A percentile compares a stretch with the other conserved stretches of the same genome.
These are phyloP conservation scores for Hymenoscyphus repandus DNA, from an alignment of 2,329 filamentous ascomycete species.

Conservation along the genomic window DNA sequence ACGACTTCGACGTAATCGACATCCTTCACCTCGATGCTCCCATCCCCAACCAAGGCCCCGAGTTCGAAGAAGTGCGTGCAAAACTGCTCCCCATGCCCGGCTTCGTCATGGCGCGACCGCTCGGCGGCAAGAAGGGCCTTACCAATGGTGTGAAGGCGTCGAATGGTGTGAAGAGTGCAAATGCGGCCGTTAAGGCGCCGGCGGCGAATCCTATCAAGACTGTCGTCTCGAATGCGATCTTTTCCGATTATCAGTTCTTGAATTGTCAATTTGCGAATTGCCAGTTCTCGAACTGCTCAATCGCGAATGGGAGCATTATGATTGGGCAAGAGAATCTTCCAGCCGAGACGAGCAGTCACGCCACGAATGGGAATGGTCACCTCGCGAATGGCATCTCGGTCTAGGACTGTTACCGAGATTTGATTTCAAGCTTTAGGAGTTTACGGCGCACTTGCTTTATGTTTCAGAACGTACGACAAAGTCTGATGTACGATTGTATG, in stretches of 20 bases:
- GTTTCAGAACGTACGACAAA: not conserved
- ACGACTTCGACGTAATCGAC: conserved; percentile 16
- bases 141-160: not conserved
- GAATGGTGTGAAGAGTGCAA: not conserved
- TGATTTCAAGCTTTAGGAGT: not conserved
- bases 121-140: not conserved
- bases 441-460: too few relatives aligned
- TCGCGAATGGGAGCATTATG: not conserved
- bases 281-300: not conserved
- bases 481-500: not conserved
- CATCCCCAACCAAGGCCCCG: not conserved
- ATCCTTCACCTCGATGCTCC: not conserved
- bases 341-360: not conserved
- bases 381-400: not conserved
- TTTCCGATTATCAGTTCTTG: not conserved
- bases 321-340: not conserved
- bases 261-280: not conserved
- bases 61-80: not conserved
- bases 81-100: not conserved
- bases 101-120: not conserved
- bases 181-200: not conserved
- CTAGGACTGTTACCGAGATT: not conserved
- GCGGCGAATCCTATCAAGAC: not conserved
- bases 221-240: not conserved
- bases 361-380: not conserved